phyloP scores from a whole-genome alignment of 129 eudicot species.

The carrot (Daucus carota) region DH1_v3.0 NC_030384.2:47200501-47201000 shows the following conservation, averaged over 20 bases:
- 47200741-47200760: conserved; percentile 38
- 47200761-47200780: conserved; percentile 31
- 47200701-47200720: conserved; percentile 13
- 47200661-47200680: background rate
- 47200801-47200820: conserved; percentile 3
- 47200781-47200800: conserved; percentile 41
- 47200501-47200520: background rate
- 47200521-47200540: background rate
- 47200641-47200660: no score
- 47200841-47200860: conserved; percentile 22
- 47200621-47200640: no score
- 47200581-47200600: no score
- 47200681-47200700: conserved; percentile 7
- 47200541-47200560: background rate
- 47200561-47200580: background rate
- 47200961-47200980: conserved; percentile 32
- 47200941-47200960: conserved; percentile 37
- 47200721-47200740: conserved; percentile 5
- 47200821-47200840: conserved; percentile 28
- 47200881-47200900: conserved; percentile 46
- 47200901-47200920: conserved; percentile 42
- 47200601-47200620: no score
- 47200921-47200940: conserved; percentile 31
- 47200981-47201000: conserved; percentile 45
- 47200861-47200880: conserved; percentile 43